phyloP scores from a whole-genome alignment of 1,284 basidiomycete species.

The Cryptococcus floricola region DNA sequence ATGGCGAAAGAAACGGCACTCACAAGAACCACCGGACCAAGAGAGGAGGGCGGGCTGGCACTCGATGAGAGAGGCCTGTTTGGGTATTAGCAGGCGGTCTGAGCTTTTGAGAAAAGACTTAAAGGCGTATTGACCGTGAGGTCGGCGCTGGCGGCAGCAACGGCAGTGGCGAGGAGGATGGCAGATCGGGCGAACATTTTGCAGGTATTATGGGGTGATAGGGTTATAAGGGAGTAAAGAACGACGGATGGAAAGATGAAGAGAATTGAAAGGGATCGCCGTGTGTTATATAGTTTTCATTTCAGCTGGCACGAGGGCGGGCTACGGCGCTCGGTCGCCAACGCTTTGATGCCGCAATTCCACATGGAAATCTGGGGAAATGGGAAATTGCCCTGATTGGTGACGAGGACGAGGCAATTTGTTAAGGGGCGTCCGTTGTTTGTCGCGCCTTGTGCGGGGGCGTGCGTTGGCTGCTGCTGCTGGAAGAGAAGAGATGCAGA shows the following conservation, averaged over 20 bases:
- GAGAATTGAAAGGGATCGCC: background rate
- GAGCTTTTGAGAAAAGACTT: too few relatives aligned
- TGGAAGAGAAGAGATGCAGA: too few relatives aligned
- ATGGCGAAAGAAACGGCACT: background rate
- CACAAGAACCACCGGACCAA: constrained; percentile 57
- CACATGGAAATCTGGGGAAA: too few relatives aligned
- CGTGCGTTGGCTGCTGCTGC: too few relatives aligned
- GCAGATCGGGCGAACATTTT: constrained; percentile 21
- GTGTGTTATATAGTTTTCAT: background rate
- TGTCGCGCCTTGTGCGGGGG: too few relatives aligned
- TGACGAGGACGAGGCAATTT: too few relatives aligned
- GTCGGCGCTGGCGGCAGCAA: constrained; percentile 49
- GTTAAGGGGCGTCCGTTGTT: too few relatives aligned
- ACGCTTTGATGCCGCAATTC: too few relatives aligned
- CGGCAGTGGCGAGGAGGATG: constrained; percentile 23
- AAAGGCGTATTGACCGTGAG: constrained; percentile 61
- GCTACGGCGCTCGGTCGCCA: too few relatives aligned
- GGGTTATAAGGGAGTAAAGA: background rate
- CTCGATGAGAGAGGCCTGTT: constrained; percentile 26
- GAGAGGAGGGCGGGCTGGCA: constrained; percentile 50
- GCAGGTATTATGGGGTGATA: background rate
- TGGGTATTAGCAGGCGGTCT: too few relatives aligned
- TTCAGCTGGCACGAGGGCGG: too few relatives aligned
- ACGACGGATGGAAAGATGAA: background rate
- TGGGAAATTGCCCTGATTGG: too few relatives aligned